Percentiles rank a stretch among this genome's conserved stretches.
Evolutionary conservation across 257 asterid genomes (phyloP).

Genomic region (Gentiana straminea): DNA sequence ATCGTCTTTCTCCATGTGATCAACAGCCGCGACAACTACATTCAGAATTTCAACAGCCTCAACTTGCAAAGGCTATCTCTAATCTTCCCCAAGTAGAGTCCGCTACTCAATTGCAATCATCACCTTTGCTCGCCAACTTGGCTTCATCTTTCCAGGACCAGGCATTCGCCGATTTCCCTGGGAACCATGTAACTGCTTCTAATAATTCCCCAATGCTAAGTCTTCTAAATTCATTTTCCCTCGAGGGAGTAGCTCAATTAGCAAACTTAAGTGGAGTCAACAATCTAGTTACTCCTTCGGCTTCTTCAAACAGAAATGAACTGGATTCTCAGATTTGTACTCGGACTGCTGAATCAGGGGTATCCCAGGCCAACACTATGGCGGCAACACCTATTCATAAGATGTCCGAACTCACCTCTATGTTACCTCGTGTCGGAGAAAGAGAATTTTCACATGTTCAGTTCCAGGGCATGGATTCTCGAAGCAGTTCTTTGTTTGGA

Average conservation of each 20-base stretch:
- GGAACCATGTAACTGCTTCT: constrained; percentile 40
- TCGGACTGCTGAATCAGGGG: constrained; percentile 41
- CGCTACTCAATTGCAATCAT: constrained; percentile 40
- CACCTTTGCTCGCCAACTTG: constrained; percentile 33
- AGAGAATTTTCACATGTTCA: constrained; percentile 52
- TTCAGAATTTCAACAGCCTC: constrained; percentile 47
- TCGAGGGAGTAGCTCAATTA: constrained; percentile 39
- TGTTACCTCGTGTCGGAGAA: constrained; percentile 58
- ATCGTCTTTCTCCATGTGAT: constrained; percentile 32
- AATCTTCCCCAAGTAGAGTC: constrained; percentile 34
- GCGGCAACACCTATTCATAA: constrained; percentile 33
- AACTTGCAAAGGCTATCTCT: constrained; percentile 25
- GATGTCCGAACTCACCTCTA: constrained; percentile 52
- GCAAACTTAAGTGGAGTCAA: constrained; percentile 38
- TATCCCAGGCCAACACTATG: constrained; percentile 50
- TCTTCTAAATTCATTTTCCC: constrained; percentile 58
- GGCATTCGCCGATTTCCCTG: constrained; percentile 33
- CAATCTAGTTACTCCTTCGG: constrained; percentile 40
- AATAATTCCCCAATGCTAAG: constrained; percentile 46
- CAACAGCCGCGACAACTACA: constrained; percentile 38
- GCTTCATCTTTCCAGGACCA: constrained; percentile 50
- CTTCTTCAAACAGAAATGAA: constrained; percentile 66
- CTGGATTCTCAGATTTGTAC: constrained; percentile 58
- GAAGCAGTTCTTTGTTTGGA: constrained; percentile 49
- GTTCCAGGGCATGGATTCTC: constrained; percentile 45